Base-by-base conservation (phyloP, 805 yeast genomes). In the Metschnikowia colocasiae region DNA sequence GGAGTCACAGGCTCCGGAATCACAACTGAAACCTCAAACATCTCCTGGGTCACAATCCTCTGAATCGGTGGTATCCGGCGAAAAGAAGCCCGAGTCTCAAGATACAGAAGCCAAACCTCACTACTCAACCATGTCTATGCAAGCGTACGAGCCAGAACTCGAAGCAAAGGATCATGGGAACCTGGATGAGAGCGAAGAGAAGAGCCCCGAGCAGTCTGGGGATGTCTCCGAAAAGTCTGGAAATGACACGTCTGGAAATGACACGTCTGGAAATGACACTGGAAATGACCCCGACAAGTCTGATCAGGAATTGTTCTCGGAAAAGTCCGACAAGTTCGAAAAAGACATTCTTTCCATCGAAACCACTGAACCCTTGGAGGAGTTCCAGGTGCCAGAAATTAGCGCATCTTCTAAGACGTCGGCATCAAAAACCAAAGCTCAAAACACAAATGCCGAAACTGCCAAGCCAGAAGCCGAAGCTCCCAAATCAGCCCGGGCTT, bases 351-450 rank as follows among this genome's bases (percentile, higher is more conserved):
- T 46, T n/a, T 26, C 41, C 35, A 36, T 47, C 37, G 49, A 50
- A n/a, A 37, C 36, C 36, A 38, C 31, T 4, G 55, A 47, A 13
- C 47, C 55, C 6, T 25, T 50, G 16, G 49, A 47, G 33, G 55
- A 52, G 25, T 42, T 44, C 18, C 50, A 43, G 13, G 26, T 50
- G 8, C 37, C 36, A 6, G 47, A 47, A 29, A 12, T 39, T 10
- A 16, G 12, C 23, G 6, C 23, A 4, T 22, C 6, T 4, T 22
- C 23, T 4, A 22, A 22, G 6, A 22, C 23, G 6, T 4, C 23
- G 23, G 6, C 4, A 22, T 22, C 23, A 22, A 22, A 22, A 22
- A 22, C 23, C 4, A 22, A n/a, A n/a, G n/a, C n/a, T n/a, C n/a
- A 25, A 25, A 4, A 3, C 27, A 8, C 10, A 25, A 8, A 6